Evolutionary conservation across 768 basidiomycete genomes (phyloP), one percentile per base, ranked within the genome.

Genomic region (Megacollybia marginata): DNA sequence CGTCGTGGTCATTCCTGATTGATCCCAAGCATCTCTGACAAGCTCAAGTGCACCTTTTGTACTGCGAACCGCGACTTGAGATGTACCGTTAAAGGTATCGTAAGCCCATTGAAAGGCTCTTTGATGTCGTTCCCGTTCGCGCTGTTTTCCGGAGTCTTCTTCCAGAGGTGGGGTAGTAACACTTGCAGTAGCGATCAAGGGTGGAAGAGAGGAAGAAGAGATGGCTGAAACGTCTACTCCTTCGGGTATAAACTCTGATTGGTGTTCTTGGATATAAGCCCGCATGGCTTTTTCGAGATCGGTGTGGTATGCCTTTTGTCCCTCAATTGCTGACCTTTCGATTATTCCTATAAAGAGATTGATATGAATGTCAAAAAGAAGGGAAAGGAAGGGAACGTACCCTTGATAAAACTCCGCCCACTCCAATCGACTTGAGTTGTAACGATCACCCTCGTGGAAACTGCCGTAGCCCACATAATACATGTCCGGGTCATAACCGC

Each of bases 381-480:
- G 28, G 10, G 31, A 31, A 33, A 19, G n/a, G 36, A n/a, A 19
- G 33, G 33, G 35, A 10, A 52, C 71, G 55, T 50, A 92, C 93
- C 87, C 68, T 90, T 95, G 66, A 99, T 93, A 68, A 97, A 98
- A 68, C 91, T 94, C 57, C 92, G 78, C 42, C 94, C 94, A 0
- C 90, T 91, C 93, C 95, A 99, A 52, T 97, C 94, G 1, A 98
- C 90, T 54, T 87, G 80, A 4, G 88, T 92, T 38, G 91, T 93
- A 4, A 98, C 90, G 10, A 93, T 55, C 12, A 99, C 81, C 51
- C 76, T 81, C 6, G 88, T 87, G 19, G 84, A 78, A 47, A 86
- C 76, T 4, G 77, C 69, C 47, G 86, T 85, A 10, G 92, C 93
- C 93, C 93, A 99, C 74, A 81, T 98, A 44, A 98, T 74, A 62